Conservation (phyloP, 805 yeast species). For the Hanseniaspora guilliermondii region DNA sequence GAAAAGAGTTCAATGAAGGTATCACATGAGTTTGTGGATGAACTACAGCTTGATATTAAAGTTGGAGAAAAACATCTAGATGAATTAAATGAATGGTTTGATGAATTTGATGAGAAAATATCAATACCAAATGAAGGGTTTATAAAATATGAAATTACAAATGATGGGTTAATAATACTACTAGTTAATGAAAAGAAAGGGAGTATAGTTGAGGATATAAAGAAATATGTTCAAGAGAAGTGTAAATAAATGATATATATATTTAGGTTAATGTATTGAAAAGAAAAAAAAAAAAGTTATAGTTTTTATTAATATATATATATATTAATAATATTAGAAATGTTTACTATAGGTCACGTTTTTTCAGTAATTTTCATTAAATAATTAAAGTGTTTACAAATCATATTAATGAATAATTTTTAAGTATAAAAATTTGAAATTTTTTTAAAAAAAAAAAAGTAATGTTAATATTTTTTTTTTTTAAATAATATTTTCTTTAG, state of each 20-base stretch:
- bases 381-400: too few relatives aligned
- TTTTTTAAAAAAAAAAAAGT: too few relatives aligned
- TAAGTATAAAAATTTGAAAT: too few relatives aligned
- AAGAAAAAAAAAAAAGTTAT: too few relatives aligned
- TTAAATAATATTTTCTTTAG: too few relatives aligned
- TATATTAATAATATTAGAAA: too few relatives aligned
- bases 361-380: too few relatives aligned
- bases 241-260: too few relatives aligned
- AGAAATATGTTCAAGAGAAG: slow-evolving; percentile 21
- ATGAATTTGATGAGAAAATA: slow-evolving; percentile 27
- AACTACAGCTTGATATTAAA: slow-evolving; percentile 23
- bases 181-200: slow-evolving; percentile 23
- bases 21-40: slow-evolving; percentile 28
- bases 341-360: not conserved
- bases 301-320: too few relatives aligned
- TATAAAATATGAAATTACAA: slow-evolving; percentile 29
- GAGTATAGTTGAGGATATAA: slow-evolving; percentile 22
- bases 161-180: slow-evolving; percentile 28
- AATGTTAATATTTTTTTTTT: too few relatives aligned
- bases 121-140: slow-evolving; percentile 31
- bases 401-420: too few relatives aligned
- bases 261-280: too few relatives aligned
- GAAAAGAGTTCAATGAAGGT: slow-evolving; percentile 15
- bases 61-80: slow-evolving; percentile 24
- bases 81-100: slow-evolving; percentile 26